Evolutionary conservation across 164 flowering plant genomes (phyloP), one percentile per base, ranked within the genome.

Genomic region (Annona cherimola): DNA sequence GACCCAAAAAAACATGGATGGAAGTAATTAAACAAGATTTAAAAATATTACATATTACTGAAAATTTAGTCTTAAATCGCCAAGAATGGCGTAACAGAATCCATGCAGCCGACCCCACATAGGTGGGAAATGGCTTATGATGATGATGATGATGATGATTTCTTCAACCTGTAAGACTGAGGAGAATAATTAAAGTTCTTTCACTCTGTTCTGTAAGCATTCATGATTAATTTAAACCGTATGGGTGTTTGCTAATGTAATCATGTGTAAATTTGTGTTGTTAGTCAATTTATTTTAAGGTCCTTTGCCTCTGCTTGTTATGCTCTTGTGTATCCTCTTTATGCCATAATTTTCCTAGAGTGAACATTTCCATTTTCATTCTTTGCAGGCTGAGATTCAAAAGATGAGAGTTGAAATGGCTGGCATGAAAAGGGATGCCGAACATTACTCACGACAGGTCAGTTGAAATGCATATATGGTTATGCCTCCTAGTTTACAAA

Each of bases 351-450:
- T 43, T 65, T 16, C 16, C 44, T 42, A 65, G 5, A 12, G 11
- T 6, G 55, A 4, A 20, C 4, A 11, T 71, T 35, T 60, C 61
- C 54, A 20, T 46, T 66, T 42, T 61, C 74, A 59, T 61, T 26
- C 3, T 80, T 65, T 64, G 65, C 83, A 95, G 98, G 97, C 91
- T 80, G 98, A 96, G 79, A 42, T 92, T 76, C 99, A 93, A 75
- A 96, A 93, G 75, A 83, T 92, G 88, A 90, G 97, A 81, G 97
- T 93, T 76, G 98, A 96, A 87, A 90, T 93, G 92, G 94, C 98
- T 78, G 92, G 97, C 80, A 96, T 96, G 97, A 93, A 90, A 84
- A 90, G 99, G 84, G 99, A 96, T 84, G 99, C 99, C 20, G 99
- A 96, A 76, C 98, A 96, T 81, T 93, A 96, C 79, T 96, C 99